These are phyloP conservation scores for Musa beccarii DNA, from an alignment of 176 grass and related monocot genomes.

Conservation along the genomic window DNA sequence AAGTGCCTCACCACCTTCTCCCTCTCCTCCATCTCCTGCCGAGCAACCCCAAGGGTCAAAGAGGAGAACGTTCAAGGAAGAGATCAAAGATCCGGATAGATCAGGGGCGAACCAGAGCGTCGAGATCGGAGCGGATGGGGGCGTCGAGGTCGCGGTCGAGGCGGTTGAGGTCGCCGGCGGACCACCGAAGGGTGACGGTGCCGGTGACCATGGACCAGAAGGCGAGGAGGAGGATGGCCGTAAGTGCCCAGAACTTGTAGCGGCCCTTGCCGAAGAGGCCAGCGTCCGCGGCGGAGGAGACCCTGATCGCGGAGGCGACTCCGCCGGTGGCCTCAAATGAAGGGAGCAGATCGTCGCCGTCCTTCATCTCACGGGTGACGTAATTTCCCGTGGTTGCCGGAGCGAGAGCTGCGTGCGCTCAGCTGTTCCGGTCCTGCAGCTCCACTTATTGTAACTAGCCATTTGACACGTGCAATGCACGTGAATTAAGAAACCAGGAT, in stretches of 20 bases:
- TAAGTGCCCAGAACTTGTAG: slow-evolving; percentile 4
- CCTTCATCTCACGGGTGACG: not conserved
- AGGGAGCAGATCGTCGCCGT: slow-evolving; percentile 4
- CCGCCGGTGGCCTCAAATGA: not conserved
- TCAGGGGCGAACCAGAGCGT: slow-evolving; percentile 5
- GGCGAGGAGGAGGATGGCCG: slow-evolving; percentile 4
- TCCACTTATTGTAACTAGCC: too few relatives aligned
- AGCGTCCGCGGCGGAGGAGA: not conserved
- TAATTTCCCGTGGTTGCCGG: too few relatives aligned
- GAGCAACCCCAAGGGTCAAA: not conserved
- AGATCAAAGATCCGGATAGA: not conserved
- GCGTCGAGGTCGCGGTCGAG: not conserved
- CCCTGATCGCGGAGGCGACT: not conserved
- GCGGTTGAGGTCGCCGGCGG: slow-evolving; percentile 12
- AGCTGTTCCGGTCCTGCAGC: too few relatives aligned
- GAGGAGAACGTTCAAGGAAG: not conserved
- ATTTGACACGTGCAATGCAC: too few relatives aligned
- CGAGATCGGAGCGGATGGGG: not conserved
- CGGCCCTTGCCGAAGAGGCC: slow-evolving; percentile 8
- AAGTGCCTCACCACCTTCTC: slow-evolving; percentile 72
- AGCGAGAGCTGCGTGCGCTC: too few relatives aligned
- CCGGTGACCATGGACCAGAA: slow-evolving; percentile 13
- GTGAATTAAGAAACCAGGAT: too few relatives aligned
- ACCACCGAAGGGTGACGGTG: slow-evolving; percentile 14
- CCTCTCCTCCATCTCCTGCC: slow-evolving; percentile 75